Evolutionary conservation across 768 basidiomycete genomes (phyloP).

Genomic region (Boletus pseudo-olivaceus): DNA sequence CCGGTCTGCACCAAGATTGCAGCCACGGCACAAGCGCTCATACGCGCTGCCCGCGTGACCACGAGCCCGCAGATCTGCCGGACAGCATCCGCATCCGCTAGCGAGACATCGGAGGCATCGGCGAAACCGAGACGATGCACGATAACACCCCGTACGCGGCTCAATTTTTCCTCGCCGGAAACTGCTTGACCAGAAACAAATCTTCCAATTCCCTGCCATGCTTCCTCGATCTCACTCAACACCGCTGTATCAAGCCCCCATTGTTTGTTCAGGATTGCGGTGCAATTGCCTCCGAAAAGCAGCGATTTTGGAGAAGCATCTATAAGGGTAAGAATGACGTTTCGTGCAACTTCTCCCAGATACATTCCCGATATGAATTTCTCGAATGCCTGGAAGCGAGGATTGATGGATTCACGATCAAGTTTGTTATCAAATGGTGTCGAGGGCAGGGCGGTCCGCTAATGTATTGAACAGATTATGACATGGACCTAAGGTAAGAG

Average conservation of each 20-base stretch:
- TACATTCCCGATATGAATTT: constrained; percentile 99
- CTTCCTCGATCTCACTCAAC: constrained; percentile 77
- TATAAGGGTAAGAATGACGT: constrained; percentile 76
- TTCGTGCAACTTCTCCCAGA: constrained; percentile 89
- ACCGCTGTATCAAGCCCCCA: constrained; percentile 96
- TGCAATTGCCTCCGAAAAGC: constrained; percentile 79
- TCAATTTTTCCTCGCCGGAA: constrained; percentile 36
- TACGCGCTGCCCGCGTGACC: constrained; percentile 72
- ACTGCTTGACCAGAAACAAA: constrained; percentile 21
- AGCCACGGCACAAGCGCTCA: constrained; percentile 87
- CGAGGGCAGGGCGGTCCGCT: constrained; percentile 81
- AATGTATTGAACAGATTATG: constrained; percentile 2
- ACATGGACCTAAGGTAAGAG: neutral
- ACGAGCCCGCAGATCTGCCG: constrained; percentile 78
- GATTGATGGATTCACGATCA: constrained; percentile 94
- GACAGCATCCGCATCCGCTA: constrained; percentile 71
- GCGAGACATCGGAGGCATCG: constrained; percentile 46
- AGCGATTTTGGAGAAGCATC: constrained; percentile 69
- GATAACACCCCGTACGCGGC: constrained; percentile 58
- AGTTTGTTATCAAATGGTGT: constrained; percentile 90
- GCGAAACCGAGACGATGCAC: constrained; percentile 59
- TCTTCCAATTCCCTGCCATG: constrained; percentile 54
- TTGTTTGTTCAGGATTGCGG: constrained; percentile 72
- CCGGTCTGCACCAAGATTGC: constrained; percentile 82
- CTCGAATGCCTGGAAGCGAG: constrained; percentile 89